Evolutionary conservation across 179 eudicot genomes (phyloP).

Genomic region (Spinacia oleracea): DNA sequence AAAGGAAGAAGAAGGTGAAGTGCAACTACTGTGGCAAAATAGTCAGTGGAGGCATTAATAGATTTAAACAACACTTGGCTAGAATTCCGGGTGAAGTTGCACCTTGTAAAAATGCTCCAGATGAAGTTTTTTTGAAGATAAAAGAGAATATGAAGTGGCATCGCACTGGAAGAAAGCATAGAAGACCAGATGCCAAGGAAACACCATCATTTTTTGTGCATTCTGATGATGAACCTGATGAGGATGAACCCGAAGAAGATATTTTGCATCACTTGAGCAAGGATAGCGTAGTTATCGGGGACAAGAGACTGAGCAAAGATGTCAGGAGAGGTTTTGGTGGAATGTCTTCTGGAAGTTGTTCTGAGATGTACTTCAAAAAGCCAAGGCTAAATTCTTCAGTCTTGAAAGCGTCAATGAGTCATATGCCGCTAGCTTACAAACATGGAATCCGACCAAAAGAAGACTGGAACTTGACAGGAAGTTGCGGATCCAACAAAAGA

Average conservation of each 20-base stretch:
- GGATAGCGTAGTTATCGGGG: constrained; percentile 47
- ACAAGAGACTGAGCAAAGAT: constrained; percentile 50
- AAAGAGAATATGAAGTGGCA: constrained; percentile 99
- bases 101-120: constrained; percentile 89
- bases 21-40: constrained; percentile 94
- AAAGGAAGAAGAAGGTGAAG: constrained; percentile 90
- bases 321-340: constrained; percentile 47
- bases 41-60: constrained; percentile 97
- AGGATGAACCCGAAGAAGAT: constrained; percentile 64
- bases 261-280: constrained; percentile 37
- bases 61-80: constrained; percentile 96
- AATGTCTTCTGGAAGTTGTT: constrained; percentile 45
- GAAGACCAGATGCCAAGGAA: constrained; percentile 65
- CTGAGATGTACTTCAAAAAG: constrained; percentile 55
- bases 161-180: constrained; percentile 86
- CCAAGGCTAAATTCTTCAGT: constrained; percentile 45
- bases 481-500: constrained; percentile 48
- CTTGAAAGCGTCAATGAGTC: constrained; percentile 48
- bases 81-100: constrained; percentile 99
- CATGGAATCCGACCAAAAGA: too few relatives aligned
- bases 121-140: constrained; percentile 80
- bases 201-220: constrained; percentile 60
- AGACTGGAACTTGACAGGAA: too few relatives aligned
- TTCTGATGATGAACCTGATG: constrained; percentile 79
- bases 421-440: constrained; percentile 41